These are phyloP conservation scores for Mycosphaerella arachidis DNA, from an alignment of 2,329 filamentous ascomycete species.

Conservation along the genomic window DNA sequence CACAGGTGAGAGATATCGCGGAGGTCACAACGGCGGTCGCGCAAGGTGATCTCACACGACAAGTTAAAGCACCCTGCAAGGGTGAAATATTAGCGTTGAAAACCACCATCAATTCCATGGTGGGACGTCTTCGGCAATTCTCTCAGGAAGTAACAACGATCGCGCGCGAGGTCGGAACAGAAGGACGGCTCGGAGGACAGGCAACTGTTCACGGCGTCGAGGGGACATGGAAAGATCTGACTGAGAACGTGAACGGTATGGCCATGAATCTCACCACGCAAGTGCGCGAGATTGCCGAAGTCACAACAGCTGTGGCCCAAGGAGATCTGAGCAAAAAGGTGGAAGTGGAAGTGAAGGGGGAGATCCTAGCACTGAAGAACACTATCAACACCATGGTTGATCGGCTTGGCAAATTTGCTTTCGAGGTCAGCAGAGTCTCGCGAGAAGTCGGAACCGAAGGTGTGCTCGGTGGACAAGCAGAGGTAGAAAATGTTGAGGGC, in stretches of 20 bases:
- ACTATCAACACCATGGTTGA: constrained; percentile 72
- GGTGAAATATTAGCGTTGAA: constrained; percentile 51
- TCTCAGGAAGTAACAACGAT: constrained; percentile 52
- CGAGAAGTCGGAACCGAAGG: constrained; percentile 62
- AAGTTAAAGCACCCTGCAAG: constrained; percentile 50
- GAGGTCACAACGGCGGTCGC: constrained; percentile 51
- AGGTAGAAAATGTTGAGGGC: constrained; percentile 61
- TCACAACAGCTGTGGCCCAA: constrained; percentile 50
- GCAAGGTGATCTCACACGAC: constrained; percentile 48
- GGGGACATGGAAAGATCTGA: constrained; percentile 51
- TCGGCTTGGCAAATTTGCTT: constrained; percentile 59
- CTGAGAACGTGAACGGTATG: constrained; percentile 53
- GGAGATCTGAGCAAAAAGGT: constrained; percentile 51
- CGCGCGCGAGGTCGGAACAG: constrained; percentile 50
- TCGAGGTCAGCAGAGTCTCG: constrained; percentile 62
- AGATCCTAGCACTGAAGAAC: constrained; percentile 66
- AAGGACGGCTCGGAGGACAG: constrained; percentile 49
- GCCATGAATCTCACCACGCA: constrained; percentile 49
- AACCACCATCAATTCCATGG: constrained; percentile 51
- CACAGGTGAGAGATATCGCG: constrained; percentile 51
- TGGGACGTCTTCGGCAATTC: constrained; percentile 50
- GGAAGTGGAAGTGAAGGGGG: constrained; percentile 49
- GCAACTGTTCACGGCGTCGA: constrained; percentile 51
- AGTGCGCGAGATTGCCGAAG: constrained; percentile 51
- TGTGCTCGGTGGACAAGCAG: constrained; percentile 59